phyloP scores from a whole-genome alignment of 345 rosid genomes.

The Bruguiera parviflora region DNA sequence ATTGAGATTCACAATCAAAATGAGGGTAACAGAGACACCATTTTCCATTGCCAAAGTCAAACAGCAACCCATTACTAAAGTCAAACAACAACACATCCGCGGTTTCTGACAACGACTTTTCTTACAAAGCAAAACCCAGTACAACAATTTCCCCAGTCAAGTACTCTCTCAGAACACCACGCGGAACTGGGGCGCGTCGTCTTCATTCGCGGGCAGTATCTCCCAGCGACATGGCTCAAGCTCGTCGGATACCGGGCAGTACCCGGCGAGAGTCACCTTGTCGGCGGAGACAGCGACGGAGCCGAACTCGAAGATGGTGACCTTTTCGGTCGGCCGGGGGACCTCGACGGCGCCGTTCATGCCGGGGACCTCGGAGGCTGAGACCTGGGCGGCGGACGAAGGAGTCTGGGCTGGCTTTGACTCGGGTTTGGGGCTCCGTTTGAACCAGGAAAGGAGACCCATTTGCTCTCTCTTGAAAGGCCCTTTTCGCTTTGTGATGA shows the following conservation, averaged over 20 bases:
- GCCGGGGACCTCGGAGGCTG: constrained; percentile 41
- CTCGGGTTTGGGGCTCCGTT: constrained; percentile 45
- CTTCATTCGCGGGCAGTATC: constrained; percentile 60
- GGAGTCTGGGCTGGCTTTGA: constrained; percentile 14
- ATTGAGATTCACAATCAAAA: neutral
- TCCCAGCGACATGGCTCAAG: constrained; percentile 97
- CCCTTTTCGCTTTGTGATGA: too few species aligned
- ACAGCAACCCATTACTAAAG: too few species aligned
- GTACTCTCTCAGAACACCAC: constrained; percentile 56
- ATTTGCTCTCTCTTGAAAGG: constrained; percentile 18
- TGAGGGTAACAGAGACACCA: neutral
- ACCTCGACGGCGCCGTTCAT: constrained; percentile 92
- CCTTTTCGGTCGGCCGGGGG: constrained; percentile 55
- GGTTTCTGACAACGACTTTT: too few species aligned
- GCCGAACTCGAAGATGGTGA: constrained; percentile 91
- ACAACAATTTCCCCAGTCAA: too few species aligned
- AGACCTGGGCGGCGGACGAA: constrained; percentile 18
- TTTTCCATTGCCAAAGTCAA: too few species aligned
- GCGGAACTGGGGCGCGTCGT: constrained; percentile 89
- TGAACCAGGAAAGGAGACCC: constrained; percentile 92
- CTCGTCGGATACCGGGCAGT: constrained; percentile 87
- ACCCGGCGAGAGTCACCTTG: constrained; percentile 86
- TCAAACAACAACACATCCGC: too few species aligned
- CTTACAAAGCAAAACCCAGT: too few species aligned
- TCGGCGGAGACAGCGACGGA: constrained; percentile 65